These are phyloP conservation scores for Colletotrichum paranaense DNA, from an alignment of 2,329 filamentous ascomycete genomes.

Conservation along the genomic window DNA sequence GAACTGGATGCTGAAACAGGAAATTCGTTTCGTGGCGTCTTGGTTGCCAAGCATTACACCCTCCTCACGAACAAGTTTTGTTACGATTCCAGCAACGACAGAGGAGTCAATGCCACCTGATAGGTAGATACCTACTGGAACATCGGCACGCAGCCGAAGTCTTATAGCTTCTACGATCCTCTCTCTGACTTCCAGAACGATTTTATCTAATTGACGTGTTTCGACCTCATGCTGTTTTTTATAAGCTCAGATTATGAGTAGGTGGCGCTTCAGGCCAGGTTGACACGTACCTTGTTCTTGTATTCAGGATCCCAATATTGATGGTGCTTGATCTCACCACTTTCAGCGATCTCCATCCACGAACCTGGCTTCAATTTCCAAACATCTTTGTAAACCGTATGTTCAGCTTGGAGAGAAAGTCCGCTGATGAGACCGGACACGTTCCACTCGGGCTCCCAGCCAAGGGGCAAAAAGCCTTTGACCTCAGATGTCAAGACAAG, in stretches of 20 bases:
- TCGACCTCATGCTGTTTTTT: constrained; percentile 46
- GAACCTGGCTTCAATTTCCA: constrained; percentile 55
- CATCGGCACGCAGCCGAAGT: constrained; percentile 65
- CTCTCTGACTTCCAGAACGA: constrained; percentile 60
- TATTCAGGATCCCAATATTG: constrained; percentile 66
- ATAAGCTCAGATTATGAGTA: not conserved
- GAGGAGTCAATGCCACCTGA: constrained; percentile 70
- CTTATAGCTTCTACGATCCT: constrained; percentile 62
- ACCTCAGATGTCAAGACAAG: constrained; percentile 63
- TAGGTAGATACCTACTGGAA: constrained; percentile 67
- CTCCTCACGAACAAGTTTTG: constrained; percentile 59
- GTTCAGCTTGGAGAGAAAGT: constrained; percentile 55
- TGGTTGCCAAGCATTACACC: constrained; percentile 57
- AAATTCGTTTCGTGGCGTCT: constrained; percentile 40
- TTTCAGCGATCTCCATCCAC: constrained; percentile 53
- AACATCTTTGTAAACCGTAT: constrained; percentile 63
- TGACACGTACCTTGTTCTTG: constrained; percentile 57
- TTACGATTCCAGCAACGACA: constrained; percentile 65
- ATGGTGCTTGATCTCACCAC: constrained; percentile 47
- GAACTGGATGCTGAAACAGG: constrained; percentile 63
- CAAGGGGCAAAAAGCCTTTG: constrained; percentile 63
- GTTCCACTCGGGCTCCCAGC: constrained; percentile 65
- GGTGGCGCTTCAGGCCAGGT: too few relatives aligned
- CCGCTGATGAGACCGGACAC: constrained; percentile 56
- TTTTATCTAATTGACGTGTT: constrained; percentile 58